Evolutionary conservation across 306 rosid species (phyloP).

Genomic region (Trifolium fragiferum): DNA sequence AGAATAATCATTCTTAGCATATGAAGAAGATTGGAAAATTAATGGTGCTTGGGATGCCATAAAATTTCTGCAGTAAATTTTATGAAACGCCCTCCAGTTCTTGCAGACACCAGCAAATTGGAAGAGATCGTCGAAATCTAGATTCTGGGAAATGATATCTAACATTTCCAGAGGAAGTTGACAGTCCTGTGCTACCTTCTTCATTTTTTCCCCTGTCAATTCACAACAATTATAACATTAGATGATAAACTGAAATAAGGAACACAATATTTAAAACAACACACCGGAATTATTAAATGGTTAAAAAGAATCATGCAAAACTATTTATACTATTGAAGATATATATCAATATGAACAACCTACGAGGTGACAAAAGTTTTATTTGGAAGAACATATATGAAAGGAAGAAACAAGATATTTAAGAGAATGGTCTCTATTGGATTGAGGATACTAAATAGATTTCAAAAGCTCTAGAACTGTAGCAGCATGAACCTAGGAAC

Average conservation of each 20-base stretch:
- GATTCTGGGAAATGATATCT: background rate
- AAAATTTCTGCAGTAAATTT: background rate
- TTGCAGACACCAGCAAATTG: constrained; percentile 21
- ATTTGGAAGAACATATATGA: background rate
- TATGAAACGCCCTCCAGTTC: background rate
- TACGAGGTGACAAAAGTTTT: background rate
- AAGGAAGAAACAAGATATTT: background rate
- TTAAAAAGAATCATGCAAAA: background rate
- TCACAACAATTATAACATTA: background rate
- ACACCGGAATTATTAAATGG: background rate
- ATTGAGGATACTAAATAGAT: background rate
- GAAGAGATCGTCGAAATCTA: constrained; percentile 30
- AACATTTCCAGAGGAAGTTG: constrained; percentile 30
- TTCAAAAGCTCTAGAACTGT: no score
- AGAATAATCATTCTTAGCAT: background rate
- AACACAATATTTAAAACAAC: background rate
- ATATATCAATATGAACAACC: background rate
- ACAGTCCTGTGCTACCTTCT: background rate
- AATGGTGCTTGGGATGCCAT: constrained; percentile 29
- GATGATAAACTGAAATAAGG: background rate
- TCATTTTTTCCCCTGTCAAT: constrained; percentile 6
- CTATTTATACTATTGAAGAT: background rate
- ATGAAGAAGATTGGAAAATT: constrained; percentile 9
- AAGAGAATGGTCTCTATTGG: background rate
- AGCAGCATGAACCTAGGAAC: background rate